These are phyloP conservation scores for Pythium grandisporangium DNA, from an alignment of 352 stramenopile genomes.

Conservation along the genomic window DNA sequence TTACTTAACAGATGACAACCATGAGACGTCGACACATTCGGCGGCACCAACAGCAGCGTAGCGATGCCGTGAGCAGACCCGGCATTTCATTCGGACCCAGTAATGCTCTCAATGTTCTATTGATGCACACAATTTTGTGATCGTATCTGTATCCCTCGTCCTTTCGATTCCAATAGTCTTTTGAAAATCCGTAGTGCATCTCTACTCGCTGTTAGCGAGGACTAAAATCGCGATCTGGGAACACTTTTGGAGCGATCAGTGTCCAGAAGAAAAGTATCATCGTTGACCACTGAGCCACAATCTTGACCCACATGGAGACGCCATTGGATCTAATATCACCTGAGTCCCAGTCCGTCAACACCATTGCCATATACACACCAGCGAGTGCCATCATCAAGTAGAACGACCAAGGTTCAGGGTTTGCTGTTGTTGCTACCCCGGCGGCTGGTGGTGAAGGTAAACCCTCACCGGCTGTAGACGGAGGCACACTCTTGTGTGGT, in stretches of 20 bases:
- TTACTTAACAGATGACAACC: too few relatives aligned
- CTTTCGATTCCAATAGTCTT: too few relatives aligned
- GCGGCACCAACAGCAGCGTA: too few relatives aligned
- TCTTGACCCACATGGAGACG: slow-evolving; percentile 95
- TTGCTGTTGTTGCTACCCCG: slow-evolving; percentile 1
- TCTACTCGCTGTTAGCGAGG: too few relatives aligned
- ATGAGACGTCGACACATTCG: too few relatives aligned
- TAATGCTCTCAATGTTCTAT: too few relatives aligned
- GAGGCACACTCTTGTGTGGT: too few relatives aligned
- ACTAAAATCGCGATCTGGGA: slow-evolving; percentile 93
- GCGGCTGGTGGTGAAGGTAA: background rate
- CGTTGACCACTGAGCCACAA: slow-evolving; percentile 91
- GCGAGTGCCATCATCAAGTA: slow-evolving; percentile 89
- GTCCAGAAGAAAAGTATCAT: slow-evolving; percentile 94
- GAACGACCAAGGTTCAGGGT: slow-evolving; percentile 88
- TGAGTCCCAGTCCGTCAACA: slow-evolving; percentile 92
- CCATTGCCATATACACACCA: slow-evolving; percentile 92
- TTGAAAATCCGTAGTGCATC: too few relatives aligned
- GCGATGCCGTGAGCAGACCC: too few relatives aligned
- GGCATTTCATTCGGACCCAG: too few relatives aligned
- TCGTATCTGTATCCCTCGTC: too few relatives aligned
- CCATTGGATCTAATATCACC: slow-evolving; percentile 57
- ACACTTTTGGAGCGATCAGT: slow-evolving; percentile 89
- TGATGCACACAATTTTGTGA: too few relatives aligned
- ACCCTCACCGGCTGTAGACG: slow-evolving; percentile 4